phyloP scores from a whole-genome alignment of 768 basidiomycete genomes.

The Daedalea quercina region DNA sequence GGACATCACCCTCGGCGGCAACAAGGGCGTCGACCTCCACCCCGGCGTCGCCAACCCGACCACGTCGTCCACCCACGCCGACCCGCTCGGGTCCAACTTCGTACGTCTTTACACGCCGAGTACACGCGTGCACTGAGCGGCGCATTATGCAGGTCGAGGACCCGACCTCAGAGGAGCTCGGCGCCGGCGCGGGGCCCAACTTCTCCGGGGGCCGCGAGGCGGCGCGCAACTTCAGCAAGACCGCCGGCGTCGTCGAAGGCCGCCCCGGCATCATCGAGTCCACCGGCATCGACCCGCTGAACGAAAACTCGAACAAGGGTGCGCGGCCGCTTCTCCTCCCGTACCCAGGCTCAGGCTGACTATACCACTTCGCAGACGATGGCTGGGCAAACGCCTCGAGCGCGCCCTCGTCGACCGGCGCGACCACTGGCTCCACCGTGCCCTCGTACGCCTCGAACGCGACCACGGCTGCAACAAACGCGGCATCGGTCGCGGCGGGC shows the following conservation, averaged over 20 bases:
- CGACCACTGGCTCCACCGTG: constrained; percentile 4
- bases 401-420: constrained; percentile 7
- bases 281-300: constrained; percentile 46
- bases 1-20: constrained; percentile 17
- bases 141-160: constrained; percentile 29
- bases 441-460: constrained; percentile 9
- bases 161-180: constrained; percentile 31
- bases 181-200: constrained; percentile 34
- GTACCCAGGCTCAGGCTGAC: background rate
- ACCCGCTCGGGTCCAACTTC: constrained; percentile 35
- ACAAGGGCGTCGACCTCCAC: constrained; percentile 31
- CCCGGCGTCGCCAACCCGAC: constrained; percentile 43
- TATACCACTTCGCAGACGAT: constrained; percentile 25
- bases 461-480: constrained; percentile 14
- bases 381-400: constrained; percentile 33
- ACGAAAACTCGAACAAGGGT: constrained; percentile 38
- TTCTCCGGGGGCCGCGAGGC: constrained; percentile 37
- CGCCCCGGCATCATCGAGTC: constrained; percentile 52
- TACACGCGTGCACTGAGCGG: background rate
- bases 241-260: constrained; percentile 45
- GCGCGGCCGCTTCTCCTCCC: constrained; percentile 1
- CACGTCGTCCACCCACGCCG: constrained; percentile 24
- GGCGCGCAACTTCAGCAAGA: constrained; percentile 30
- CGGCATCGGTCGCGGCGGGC: constrained; percentile 25
- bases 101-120: constrained; percentile 26